Base-by-base conservation (phyloP, 2,329 filamentous ascomycete genomes). In the Penicillium sp. region DNA sequence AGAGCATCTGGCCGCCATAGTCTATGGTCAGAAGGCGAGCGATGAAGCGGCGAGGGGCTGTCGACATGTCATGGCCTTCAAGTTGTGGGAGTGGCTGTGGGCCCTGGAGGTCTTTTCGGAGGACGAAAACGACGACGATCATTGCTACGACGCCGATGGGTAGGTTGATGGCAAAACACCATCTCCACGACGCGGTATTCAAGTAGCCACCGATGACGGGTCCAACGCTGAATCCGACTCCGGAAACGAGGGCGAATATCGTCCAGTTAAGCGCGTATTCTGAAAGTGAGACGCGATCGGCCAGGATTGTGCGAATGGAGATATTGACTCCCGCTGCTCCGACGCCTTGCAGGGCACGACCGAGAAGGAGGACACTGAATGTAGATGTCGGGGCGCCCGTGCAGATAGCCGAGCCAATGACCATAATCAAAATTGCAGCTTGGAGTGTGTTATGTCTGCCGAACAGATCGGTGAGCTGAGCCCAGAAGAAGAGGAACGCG, bases 401-500 rank as follows among this genome's bases (percentile, higher is more conserved):
- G 67, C 86, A 89, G 3, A 90, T 71, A 0, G 86, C 81, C 47
- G 83, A 87, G 4, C 88, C 88, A 12, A 88, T 68, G 31, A 87
- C 67, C 79, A 87, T 85, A 43, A 83, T 71, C 37, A 85, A 70
- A 49, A 88, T 79, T 35, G 85, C 79, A 8, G 81, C 75, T 51
- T 88, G 86, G 7, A 90, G 76, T 5, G 83, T 78, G 5, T 75
- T 76, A 68, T 89, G 84, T 2, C 88, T 82, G 15, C 88, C 88
- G 64, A 88, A 89, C 31, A 89, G 81, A 63, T 90, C 86, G 15
- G 85, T 82, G 47, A 87, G 79, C 65, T 89, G 87, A 1, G 84
- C 86, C 75, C 86, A 89, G 54, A 84, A 83, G 3, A 87, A 87
- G 8, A 90, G 86, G 63, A 89, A 90, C 1, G 87, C 83, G 1